Base-by-base conservation (phyloP, 2,329 filamentous ascomycete genomes). In the Tolypocladium ovalisporum region DNA sequence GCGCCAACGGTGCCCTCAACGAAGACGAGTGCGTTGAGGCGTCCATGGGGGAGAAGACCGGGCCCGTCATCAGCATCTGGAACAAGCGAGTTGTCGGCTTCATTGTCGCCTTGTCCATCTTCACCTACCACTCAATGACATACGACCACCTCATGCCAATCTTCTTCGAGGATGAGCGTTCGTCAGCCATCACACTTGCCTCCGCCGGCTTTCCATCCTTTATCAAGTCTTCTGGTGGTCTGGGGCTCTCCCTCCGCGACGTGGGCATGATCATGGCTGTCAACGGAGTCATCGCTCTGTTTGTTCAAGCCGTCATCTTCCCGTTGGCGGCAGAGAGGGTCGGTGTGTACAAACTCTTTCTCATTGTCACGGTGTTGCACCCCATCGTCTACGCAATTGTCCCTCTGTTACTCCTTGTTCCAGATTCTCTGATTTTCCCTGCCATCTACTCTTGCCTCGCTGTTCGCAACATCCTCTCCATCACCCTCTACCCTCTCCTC, bases 51-150 rank as follows among this genome's bases (percentile, higher is more conserved):
- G 70, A 76, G 60, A 74, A 72, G 62, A 64, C 63, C 6, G 61
- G 62, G 5, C 69, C 67, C 58, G 64, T 67, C 29, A 62, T 62
- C 57, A 76, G 67, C 64, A 76, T 81, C 59, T 82, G 79, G 71
- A 77, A 75, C 70, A 77, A 78, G 71, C 82, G 81, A 44, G 85
- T 96, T 59, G 76, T 89, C 62, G 85, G 88, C 71, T 82, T 96
- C 56, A 84, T 94, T 42, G 67, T 90, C n/a, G 87, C 92, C 1
- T 75, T 97, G 53, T 89, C 88, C 51, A 89, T 97, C 61, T 96
- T 96, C 74, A 94, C 90, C 5, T 96, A 96, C 69, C 92, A 97
- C 73, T 90, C 88, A 40, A 97, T 97, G 91, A 91, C 88, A 0
- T 97, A 90, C 72, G 93, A 97, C 67, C 89, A 96, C 68, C 80